Percentiles rank a stretch among this genome's conserved stretches.
Evolutionary conservation across 139 green algal genomes (phyloP).

Genomic region (Asterochloris sp.): DNA sequence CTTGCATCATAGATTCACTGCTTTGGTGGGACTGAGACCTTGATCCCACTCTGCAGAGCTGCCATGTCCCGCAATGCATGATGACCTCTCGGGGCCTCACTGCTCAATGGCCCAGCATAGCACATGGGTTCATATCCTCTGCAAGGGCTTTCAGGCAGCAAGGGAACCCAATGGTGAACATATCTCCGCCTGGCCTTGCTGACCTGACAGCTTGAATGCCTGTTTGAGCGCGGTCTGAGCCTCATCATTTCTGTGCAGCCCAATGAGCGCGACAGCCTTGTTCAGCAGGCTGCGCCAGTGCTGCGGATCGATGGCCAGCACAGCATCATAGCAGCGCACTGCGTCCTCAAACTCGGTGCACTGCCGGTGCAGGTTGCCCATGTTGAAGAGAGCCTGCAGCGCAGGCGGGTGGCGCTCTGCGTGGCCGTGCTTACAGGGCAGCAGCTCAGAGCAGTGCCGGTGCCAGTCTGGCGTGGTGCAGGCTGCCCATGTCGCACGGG

Average conservation of each 20-base stretch:
- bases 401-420: background rate
- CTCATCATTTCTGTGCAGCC: constrained; percentile 31
- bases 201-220: constrained; percentile 37
- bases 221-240: constrained; percentile 38
- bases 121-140: background rate
- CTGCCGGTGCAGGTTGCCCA: constrained; percentile 53
- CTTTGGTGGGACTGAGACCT: no score
- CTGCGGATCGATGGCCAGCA: constrained; percentile 35
- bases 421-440: background rate
- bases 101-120: background rate
- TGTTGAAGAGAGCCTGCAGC: constrained; percentile 58
- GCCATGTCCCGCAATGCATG: background rate
- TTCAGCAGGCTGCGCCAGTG: constrained; percentile 66
- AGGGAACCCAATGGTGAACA: background rate
- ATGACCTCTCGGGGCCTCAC: background rate
- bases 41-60: background rate
- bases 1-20: no score
- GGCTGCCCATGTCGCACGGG: background rate
- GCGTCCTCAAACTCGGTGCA: constrained; percentile 40
- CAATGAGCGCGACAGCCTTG: constrained; percentile 53
- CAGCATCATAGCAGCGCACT: constrained; percentile 42
- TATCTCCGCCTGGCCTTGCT: background rate
- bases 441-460: background rate
- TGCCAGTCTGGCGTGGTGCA: background rate
- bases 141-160: background rate